Percentiles rank a stretch among this genome's conserved stretches.
These are phyloP conservation scores for Hypoxylon lienhwacheense DNA, from an alignment of 495 filamentous ascomycete species.

Conservation along the genomic window DNA sequence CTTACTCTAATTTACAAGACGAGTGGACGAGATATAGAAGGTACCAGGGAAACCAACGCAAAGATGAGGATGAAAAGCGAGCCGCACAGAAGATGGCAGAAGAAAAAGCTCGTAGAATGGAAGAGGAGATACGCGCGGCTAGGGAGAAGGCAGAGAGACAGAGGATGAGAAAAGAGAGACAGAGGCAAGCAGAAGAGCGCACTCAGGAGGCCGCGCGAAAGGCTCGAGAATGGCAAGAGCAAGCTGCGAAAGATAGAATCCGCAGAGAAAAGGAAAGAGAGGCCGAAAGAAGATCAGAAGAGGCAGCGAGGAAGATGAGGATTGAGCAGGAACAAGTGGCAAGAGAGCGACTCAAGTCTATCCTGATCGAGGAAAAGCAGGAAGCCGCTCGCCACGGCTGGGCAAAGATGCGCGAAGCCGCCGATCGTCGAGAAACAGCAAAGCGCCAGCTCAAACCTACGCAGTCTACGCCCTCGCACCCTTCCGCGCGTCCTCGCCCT, in stretches of 20 bases:
- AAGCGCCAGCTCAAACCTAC: neutral
- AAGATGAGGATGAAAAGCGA: constrained; percentile 2
- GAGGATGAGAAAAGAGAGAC: constrained; percentile 9
- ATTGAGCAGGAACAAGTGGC: constrained; percentile 25
- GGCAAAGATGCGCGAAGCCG: constrained; percentile 19
- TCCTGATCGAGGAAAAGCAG: constrained; percentile 22
- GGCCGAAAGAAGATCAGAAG: constrained; percentile 25
- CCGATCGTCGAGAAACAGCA: constrained; percentile 4
- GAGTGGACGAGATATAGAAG: constrained; percentile 10
- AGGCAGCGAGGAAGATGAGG: constrained; percentile 9
- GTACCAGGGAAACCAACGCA: neutral
- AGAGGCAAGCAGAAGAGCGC: constrained; percentile 19
- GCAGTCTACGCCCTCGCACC: neutral
- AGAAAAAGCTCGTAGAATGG: constrained; percentile 1
- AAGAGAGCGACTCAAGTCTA: constrained; percentile 12
- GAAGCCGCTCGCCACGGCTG: constrained; percentile 11
- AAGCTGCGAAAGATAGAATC: constrained; percentile 19
- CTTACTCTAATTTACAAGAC: constrained; percentile 14
- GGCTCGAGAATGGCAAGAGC: constrained; percentile 22
- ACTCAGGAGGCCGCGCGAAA: constrained; percentile 19
- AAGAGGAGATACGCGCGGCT: constrained; percentile 16
- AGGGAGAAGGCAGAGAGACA: constrained; percentile 13
- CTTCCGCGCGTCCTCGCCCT: constrained; percentile 5
- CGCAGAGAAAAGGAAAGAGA: constrained; percentile 11
- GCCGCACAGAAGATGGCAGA: constrained; percentile 16